Evolutionary conservation across 768 basidiomycete genomes (phyloP).

Genomic region (Pilatotrama ljubarskyi): DNA sequence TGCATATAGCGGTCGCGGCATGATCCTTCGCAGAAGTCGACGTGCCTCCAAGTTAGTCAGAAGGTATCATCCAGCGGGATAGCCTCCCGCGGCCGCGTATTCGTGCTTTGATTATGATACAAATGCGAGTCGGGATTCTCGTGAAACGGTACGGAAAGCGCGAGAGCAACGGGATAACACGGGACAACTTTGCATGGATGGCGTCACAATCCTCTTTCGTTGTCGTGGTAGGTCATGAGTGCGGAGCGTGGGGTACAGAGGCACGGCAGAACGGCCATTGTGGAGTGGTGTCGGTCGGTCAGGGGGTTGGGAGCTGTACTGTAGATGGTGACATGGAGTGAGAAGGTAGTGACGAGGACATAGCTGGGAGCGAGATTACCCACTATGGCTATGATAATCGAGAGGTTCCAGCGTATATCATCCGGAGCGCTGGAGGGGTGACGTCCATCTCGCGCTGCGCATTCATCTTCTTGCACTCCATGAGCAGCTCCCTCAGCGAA

Average conservation of each 20-base stretch:
- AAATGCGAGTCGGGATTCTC: background rate
- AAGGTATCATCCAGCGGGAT: background rate
- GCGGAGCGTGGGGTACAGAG: background rate
- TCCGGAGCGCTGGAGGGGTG: conserved; percentile 13
- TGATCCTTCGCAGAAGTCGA: background rate
- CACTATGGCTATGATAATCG: conserved; percentile 15
- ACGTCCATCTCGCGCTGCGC: conserved; percentile 18
- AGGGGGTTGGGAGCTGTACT: background rate
- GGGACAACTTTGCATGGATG: background rate
- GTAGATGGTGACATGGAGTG: background rate
- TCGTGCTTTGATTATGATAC: conserved; percentile 3
- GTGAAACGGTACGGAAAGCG: background rate
- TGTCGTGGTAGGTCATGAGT: background rate
- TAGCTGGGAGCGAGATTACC: background rate
- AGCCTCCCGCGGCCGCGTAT: background rate
- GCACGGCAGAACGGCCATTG: no score
- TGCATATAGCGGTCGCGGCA: no score
- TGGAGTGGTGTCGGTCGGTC: background rate
- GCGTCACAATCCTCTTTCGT: conserved; percentile 9
- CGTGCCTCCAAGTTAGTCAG: background rate
- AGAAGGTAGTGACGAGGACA: background rate
- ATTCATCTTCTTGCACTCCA: conserved; percentile 53
- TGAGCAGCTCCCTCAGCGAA: conserved; percentile 55
- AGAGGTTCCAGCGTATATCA: conserved; percentile 16
- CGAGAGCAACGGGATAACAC: conserved; percentile 14